These are phyloP conservation scores for Avena insularis DNA, from an alignment of 176 grass and related monocot species.

Conservation along the genomic window DNA sequence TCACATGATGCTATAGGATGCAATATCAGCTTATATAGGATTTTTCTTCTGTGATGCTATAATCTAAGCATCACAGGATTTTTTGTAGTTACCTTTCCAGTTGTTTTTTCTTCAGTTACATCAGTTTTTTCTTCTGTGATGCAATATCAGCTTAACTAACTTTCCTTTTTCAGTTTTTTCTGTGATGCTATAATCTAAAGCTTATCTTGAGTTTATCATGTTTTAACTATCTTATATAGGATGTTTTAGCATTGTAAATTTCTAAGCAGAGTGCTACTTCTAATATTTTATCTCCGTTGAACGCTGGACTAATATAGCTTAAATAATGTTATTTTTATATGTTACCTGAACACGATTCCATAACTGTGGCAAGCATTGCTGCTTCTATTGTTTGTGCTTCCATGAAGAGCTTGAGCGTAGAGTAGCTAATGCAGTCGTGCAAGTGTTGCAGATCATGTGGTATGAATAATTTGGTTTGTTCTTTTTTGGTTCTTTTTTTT, in stretches of 20 bases:
- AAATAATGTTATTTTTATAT: slow-evolving; percentile 3
- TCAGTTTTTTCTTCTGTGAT: too few species aligned
- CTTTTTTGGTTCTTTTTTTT: background rate
- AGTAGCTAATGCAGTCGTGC: background rate
- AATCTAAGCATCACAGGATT: too few species aligned
- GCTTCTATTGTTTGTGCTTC: slow-evolving; percentile 3
- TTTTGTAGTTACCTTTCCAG: too few species aligned
- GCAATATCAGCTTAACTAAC: background rate
- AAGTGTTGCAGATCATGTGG: background rate
- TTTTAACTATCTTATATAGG: background rate
- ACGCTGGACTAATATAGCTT: background rate
- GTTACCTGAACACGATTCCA: background rate
- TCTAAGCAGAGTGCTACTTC: background rate
- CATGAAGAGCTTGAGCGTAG: background rate
- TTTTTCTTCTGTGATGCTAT: too few species aligned
- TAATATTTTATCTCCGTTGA: slow-evolving; percentile 4
- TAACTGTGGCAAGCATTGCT: slow-evolving; percentile 15
- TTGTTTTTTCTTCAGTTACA: too few species aligned
- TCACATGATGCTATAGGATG: too few species aligned
- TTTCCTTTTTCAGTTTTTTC: background rate
- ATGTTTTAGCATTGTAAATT: background rate
- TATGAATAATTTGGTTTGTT: background rate
- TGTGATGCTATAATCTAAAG: background rate
- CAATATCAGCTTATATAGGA: too few species aligned
- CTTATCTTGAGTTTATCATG: background rate